These are phyloP conservation scores for Dissoconium aciculare DNA, from an alignment of 2,329 filamentous ascomycete genomes.

Conservation along the genomic window DNA sequence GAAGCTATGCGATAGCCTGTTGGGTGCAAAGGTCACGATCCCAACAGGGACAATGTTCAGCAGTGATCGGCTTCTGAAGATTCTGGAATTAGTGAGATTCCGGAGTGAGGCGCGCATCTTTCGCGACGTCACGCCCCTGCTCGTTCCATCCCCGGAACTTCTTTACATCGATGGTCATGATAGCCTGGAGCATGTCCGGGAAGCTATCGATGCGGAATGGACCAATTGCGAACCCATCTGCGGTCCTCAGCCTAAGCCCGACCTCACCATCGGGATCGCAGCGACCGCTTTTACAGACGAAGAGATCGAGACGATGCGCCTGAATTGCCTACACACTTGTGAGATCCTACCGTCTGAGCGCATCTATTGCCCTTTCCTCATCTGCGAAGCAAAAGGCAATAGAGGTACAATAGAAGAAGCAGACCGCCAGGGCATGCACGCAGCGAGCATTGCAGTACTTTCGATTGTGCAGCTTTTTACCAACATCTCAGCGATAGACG, in stretches of 20 bases:
- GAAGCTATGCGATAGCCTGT: conserved; percentile 5
- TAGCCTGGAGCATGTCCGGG: conserved; percentile 3
- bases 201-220: conserved; percentile 7
- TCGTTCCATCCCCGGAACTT: conserved; percentile 9
- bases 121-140: conserved; percentile 6
- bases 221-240: conserved; percentile 6
- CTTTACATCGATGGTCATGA: conserved; percentile 3
- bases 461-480: conserved; percentile 9
- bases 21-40: conserved; percentile 3
- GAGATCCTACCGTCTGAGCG: conserved; percentile 6
- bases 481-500: conserved; percentile 3
- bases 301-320: conserved; percentile 6
- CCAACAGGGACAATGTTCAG: conserved; percentile 1
- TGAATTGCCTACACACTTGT: conserved; percentile 4
- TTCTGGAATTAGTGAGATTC: conserved; percentile 6
- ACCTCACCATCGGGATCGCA: conserved; percentile 5
- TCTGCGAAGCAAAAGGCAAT: conserved; percentile 9
- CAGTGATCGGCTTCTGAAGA: conserved; percentile 3
- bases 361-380: conserved; percentile 11
- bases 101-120: conserved; percentile 10
- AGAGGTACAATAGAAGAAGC: conserved; percentile 8
- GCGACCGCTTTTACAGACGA: conserved; percentile 6
- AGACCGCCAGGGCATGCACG: conserved; percentile 10
- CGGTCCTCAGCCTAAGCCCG: conserved; percentile 8
- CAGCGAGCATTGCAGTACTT: conserved; percentile 8